Evolutionary conservation across 805 yeast species (phyloP).

Genomic region (Candida parachauliodes): DNA sequence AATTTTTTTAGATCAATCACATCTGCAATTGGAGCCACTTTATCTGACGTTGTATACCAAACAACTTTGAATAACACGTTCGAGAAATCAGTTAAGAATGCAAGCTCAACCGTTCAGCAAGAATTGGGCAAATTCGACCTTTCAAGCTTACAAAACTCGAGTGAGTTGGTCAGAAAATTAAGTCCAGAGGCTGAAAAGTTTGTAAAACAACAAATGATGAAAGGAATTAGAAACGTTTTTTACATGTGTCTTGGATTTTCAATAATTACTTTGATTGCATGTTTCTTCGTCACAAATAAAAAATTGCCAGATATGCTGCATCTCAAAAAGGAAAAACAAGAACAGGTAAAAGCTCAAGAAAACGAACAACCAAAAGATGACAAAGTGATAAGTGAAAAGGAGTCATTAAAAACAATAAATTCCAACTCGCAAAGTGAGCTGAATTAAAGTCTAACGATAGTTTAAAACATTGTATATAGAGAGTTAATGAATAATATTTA

Average conservation of each 20-base stretch:
- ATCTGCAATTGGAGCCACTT: constrained; percentile 39
- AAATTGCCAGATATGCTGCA: constrained; percentile 19
- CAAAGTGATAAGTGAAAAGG: not conserved
- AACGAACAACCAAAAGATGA: not conserved
- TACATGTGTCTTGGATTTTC: constrained; percentile 39
- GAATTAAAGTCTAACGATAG: not conserved
- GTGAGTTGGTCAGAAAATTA: constrained; percentile 11
- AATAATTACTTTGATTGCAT: constrained; percentile 22
- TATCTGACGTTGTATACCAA: constrained; percentile 11
- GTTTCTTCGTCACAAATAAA: constrained; percentile 34
- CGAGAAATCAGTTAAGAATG: constrained; percentile 5
- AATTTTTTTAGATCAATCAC: constrained; percentile 45
- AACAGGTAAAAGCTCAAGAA: constrained; percentile 2
- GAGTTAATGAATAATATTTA: not conserved
- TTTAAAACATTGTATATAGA: not conserved
- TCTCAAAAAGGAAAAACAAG: not conserved
- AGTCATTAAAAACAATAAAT: not conserved
- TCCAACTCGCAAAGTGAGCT: not conserved
- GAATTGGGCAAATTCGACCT: constrained; percentile 13
- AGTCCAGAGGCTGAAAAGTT: constrained; percentile 20
- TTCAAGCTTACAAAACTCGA: constrained; percentile 5
- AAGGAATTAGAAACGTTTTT: constrained; percentile 36
- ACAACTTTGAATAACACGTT: constrained; percentile 11
- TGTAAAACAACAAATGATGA: constrained; percentile 28
- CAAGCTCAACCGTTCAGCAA: constrained; percentile 8